Evolutionary conservation across 495 filamentous ascomycete species (phyloP), one percentile per base, ranked within the genome.

Genomic region (Neurospora hispaniola): DNA sequence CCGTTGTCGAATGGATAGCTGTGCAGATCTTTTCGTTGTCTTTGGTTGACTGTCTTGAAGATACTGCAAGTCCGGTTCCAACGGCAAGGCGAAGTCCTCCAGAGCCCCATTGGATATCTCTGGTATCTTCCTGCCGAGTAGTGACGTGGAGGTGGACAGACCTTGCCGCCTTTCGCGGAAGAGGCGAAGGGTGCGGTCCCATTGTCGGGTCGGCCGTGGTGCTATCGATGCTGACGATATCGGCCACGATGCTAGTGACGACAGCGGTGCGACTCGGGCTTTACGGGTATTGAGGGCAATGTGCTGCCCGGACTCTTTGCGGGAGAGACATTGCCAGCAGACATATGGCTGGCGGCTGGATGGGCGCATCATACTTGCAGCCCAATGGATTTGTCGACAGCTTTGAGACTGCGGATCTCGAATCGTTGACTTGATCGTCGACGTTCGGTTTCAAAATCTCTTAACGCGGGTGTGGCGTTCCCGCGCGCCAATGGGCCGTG

Each of bases 1-100:
- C 62, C 85, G 85, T 42, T 85, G 75, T 72, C 88, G 83, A 69
- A 90, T 87, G 35, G 35, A 59, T 9, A 18, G 46, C 16, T 23
- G 12, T 59, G 48, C 48, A 14, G 16, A 41, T 12, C 18, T 41
- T 20, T n/a, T 18, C 1, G 14, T 11, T 38, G n/a, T 31, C 16
- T n/a, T 23, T 66, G 54, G 54, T 18, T 48, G 27, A 69, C 40
- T 72, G 38, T 41, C 39, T 48, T 66, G 23, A 35, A 66, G 54
- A 66, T 66, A 18, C 23, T 31, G 54, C 54, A 62, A 8, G 23
- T 31, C 23, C 20, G 20, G 54, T 31, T 7, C 20, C 54, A 62
- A 62, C 54, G 54, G 54, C 54, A 66, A 66, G 27, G 14, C 14
- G 27, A 66, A 66, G 27, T 66, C 54, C 23, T 66, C 54, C 23